Evolutionary conservation across 495 filamentous ascomycete genomes (phyloP), one percentile per base, ranked within the genome.

Genomic region (Aspergillus asperescens): DNA sequence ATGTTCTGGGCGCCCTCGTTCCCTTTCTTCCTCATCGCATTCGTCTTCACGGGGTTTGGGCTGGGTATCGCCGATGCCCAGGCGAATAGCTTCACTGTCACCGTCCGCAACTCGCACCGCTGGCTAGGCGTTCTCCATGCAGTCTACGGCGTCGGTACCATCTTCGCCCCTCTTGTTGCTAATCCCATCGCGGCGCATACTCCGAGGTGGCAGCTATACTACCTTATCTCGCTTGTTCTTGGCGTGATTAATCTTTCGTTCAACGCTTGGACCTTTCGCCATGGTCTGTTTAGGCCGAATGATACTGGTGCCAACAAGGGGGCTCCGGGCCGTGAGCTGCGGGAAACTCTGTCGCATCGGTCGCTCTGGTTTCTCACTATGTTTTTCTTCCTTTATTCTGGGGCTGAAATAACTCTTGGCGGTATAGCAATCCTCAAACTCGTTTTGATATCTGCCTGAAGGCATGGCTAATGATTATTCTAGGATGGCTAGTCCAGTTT

Each of bases 401-500:
- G 76, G 0, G 71, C 66, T 5, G 60, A 54, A 10, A 62, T 75
- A 7, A 77, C 75, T 9, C 70, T 75, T 9, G 70, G 72, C 6
- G 76, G 77, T 47, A 58, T 15, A 44, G 40, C 42, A 48, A 19
- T 5, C 31, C 28, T n/a, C n/a, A n/a, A n/a, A n/a, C 35, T 28
- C 22, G 10, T 9, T 8, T 25, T 9, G 18, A 41, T 2, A 8
- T 16, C 8, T 44, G 10, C 6, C 4, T 22, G 12, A 41, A 35
- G 15, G 12, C 13, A 22, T 22, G 5, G 16, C 38, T 41, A 25
- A 43, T 35, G 15, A n/a, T 38, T 25, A 13, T 45, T 10, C 49
- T 56, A 60, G 80, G 83, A 15, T 89, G 85, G 87, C 78, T 86
- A 12, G 83, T 86, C 29, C 81, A 81, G 5, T 86, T 85, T 65